Base-by-base conservation (phyloP, 1,284 basidiomycete species). In the Gymnopus androsaceus region DNA sequence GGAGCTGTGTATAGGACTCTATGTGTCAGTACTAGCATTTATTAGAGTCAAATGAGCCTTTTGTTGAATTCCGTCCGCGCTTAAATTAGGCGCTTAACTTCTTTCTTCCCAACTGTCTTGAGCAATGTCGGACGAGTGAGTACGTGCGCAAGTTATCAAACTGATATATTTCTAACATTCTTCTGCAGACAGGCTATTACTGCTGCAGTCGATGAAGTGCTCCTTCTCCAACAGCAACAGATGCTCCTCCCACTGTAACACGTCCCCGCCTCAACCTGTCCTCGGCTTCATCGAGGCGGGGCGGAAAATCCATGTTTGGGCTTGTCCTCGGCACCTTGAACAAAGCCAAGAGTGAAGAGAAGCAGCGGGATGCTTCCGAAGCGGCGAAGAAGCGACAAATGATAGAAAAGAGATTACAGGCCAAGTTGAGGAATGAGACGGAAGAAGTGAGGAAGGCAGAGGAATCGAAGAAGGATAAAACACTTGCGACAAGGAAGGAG, bases 301-400 rank as follows among this genome's bases (percentile, higher is more conserved):
- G 88, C 65, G 88, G 89, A 69, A 90, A 88, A 80, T 84, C 81
- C 74, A 88, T 90, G 84, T 89, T 92, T 75, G 88, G 88, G 63
- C 76, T 91, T 63, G 75, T 90, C 63, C 71, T 92, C 57, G 88
- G 88, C 56, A 92, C 88, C 62, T 80, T 92, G 60, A 88, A 87
- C 74, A 88, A 88, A 77, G 88, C 88, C 63, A 90, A 89, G 75
- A 85, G 80, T 63, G 88, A 91, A 76, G 89, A 90, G 69, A 85
- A 87, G 67, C 83, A 88, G 75, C 76, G 89, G 56, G 88, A 80
- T 69, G 83, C 85, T 33, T 89, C 87, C 70, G 88, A 91, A 63
- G 88, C 89, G 88, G 89, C 88, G 2, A 90, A 87, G 75, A 90
- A 90, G 72, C 76, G 88, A 60, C 86, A 90, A 63, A 64, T 87